Base-by-base conservation (phyloP, 2,329 filamentous ascomycete species). In the Ilyonectria destructans region DNA sequence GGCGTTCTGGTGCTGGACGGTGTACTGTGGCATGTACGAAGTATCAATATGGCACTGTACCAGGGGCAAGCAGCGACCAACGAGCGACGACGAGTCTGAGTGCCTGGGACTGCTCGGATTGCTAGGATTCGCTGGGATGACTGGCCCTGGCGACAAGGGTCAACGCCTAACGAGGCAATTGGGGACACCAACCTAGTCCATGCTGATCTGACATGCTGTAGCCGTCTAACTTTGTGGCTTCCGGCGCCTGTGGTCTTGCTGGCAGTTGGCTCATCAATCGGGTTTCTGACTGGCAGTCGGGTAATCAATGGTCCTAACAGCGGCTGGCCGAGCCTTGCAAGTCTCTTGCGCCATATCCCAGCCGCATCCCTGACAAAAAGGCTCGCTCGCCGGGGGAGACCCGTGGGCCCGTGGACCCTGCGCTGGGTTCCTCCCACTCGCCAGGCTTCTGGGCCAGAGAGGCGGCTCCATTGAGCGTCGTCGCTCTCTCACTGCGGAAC, bases 321-420 rank as follows among this genome's bases (percentile, higher is more conserved):
- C 60, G 9, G 67, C 46, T 65, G 66, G 60, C 64, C 65, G 68
- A 75, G 73, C 73, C 68, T 71, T 74, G 68, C 56, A 49, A 58
- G 49, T 75, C 31, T 71, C 62, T 75, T 75, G 73, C 73, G 73
- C 73, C 73, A 75, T 75, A 75, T 73, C 71, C 70, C 59, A 68
- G 66, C 63, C 65, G 43, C 40, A 71, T 59, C 58, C 54, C 37
- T 19, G 48, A 35, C 21, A 23, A 58, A 54, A 64, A 65, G 52
- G 60, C 61, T 58, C 67, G 54, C 62, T 58, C 57, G 66, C 68
- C 62, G 40, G 49, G 48, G 69, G 65, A 40, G 69, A 65, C 35
- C 67, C 58, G 62, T 74, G 71, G 73, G 69, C 61, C 73, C 64
- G 46, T 26, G 58, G 72, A 69, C 63, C 66, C 64, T 69, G 69